Conservation (phyloP, 768 basidiomycete species). For the Exidia glandulosa region DNA sequence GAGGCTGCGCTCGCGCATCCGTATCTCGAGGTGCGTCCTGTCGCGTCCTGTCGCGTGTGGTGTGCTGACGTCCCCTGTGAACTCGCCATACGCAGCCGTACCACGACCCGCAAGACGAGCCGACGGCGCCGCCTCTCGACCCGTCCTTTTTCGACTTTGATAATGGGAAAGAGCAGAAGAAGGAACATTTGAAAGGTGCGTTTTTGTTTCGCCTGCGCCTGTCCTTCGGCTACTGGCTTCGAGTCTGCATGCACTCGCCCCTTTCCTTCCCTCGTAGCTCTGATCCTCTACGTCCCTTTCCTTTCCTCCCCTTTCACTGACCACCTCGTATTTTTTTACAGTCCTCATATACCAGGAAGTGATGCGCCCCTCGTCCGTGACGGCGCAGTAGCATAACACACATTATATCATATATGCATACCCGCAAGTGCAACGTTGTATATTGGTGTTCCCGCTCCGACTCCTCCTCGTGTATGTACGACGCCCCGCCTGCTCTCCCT, state of each 20-base stretch:
- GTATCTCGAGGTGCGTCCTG: slow-evolving; percentile 54
- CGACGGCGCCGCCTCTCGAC: slow-evolving; percentile 87
- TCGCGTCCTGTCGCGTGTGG: background rate
- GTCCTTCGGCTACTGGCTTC: background rate
- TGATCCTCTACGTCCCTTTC: slow-evolving; percentile 4
- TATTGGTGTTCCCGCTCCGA: too few relatives aligned
- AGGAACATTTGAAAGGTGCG: slow-evolving; percentile 60
- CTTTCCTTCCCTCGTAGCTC: slow-evolving; percentile 3
- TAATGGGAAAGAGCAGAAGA: slow-evolving; percentile 51
- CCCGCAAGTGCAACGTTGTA: too few relatives aligned
- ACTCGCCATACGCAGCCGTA: slow-evolving; percentile 21
- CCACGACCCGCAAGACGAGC: slow-evolving; percentile 97
- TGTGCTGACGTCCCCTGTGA: slow-evolving; percentile 8
- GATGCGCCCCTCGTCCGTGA: too few relatives aligned
- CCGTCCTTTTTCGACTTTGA: slow-evolving; percentile 98
- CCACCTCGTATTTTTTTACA: slow-evolving; percentile 5
- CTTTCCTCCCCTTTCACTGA: background rate
- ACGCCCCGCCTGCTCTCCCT: too few relatives aligned
- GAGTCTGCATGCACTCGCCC: background rate
- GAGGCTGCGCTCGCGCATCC: slow-evolving; percentile 93
- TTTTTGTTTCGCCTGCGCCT: too few relatives aligned
- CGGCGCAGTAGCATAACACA: too few relatives aligned
- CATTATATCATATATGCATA: too few relatives aligned
- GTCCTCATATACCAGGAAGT: slow-evolving; percentile 25
- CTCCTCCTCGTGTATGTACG: too few relatives aligned